Evolutionary conservation across 768 basidiomycete genomes (phyloP).

Genomic region (Ramaria sp.): DNA sequence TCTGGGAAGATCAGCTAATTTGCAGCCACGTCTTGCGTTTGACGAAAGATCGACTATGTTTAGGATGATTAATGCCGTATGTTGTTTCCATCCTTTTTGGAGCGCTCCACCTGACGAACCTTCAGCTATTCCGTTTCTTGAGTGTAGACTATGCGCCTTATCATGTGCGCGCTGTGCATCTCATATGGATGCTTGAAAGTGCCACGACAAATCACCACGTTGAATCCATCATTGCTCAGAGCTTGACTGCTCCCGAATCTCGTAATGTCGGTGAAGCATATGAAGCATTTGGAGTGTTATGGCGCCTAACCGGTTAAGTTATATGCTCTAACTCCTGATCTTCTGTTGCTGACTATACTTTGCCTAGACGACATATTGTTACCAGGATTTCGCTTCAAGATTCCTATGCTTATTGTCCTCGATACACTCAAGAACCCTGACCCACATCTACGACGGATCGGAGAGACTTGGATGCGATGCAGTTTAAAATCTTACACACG

Average conservation of each 20-base stretch:
- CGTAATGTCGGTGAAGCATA: conserved; percentile 44
- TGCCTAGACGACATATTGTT: conserved; percentile 62
- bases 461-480: conserved; percentile 97
- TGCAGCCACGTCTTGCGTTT: conserved; percentile 44
- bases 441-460: conserved; percentile 61
- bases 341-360: neutral
- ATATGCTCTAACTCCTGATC: conserved; percentile 10
- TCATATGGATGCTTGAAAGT: conserved; percentile 73
- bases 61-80: conserved; percentile 45
- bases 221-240: conserved; percentile 65
- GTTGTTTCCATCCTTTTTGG: conserved; percentile 11
- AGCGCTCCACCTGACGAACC: conserved; percentile 1
- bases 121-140: conserved; percentile 67
- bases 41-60: conserved; percentile 44
- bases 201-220: conserved; percentile 47
- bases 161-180: conserved; percentile 65
- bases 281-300: conserved; percentile 86
- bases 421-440: conserved; percentile 73
- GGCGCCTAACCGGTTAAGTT: conserved; percentile 68
- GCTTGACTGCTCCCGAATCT: conserved; percentile 46
- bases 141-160: conserved; percentile 53
- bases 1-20: conserved; percentile 36
- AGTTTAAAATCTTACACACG: conserved; percentile 85
- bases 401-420: conserved; percentile 80
- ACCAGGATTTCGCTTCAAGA: conserved; percentile 74